Evolutionary conservation across 176 grass and related monocot species (phyloP), one percentile per base, ranked within the genome.

Genomic region (Chrysopogon serrulatus): DNA sequence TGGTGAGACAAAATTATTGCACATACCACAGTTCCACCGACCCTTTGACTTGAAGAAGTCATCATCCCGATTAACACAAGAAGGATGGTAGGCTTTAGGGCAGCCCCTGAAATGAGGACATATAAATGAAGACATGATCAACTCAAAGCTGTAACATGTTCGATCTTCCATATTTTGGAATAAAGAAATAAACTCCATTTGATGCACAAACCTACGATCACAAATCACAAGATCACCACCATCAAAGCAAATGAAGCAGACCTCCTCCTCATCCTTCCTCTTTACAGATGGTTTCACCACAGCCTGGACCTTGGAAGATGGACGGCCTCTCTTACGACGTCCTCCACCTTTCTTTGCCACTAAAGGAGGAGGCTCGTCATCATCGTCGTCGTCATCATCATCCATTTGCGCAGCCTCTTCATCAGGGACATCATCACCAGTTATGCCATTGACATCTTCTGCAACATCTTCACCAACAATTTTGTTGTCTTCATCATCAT

Each of bases 241-340:
- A 86, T 99, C 97, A 89, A 99, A 99, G 74, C 97, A 99, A 84
- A 99, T 99, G 75, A 99, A 99, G 86, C 97, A 99, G 24, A 99
- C 84, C 69, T 92, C 97, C 60, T 99, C 97, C 66, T 88, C 97
- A 75, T 93, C 88, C 84, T 99, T 96, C 63, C 37, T 92, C 37
- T 82, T 90, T 68, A 67, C 53, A 53, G 86, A 61, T 16, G 70
- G 60, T 49, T 87, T 87, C 30, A 51, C 81, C 35, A 26, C 90
- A 68, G 60, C 59, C 71, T 92, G 93, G 68, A 72, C 70, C 49
- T 90, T 95, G 24, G 85, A 87, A 80, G 87, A 82, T 90, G 82
- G 85, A 61, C 86, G 91, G n/a, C 91, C 91, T 86, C 92, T 86
- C 84, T 99, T 99, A 65, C 74, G 79, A 44, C 82, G 86, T 42